phyloP scores from a whole-genome alignment of 768 basidiomycete genomes.

The Leccinum subgranulosum region DNA sequence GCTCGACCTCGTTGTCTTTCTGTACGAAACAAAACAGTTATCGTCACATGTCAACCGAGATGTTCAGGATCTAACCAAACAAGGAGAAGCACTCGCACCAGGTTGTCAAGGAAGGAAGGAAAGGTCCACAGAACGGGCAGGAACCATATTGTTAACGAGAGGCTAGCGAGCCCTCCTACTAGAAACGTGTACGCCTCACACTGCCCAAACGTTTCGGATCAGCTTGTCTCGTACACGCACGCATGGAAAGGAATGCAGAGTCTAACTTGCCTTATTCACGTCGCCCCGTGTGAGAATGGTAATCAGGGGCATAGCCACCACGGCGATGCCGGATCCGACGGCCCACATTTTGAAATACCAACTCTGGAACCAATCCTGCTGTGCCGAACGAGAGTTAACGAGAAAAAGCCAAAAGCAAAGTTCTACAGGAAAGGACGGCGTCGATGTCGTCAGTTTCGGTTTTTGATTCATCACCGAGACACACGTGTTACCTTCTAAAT shows the following conservation, averaged over 20 bases:
- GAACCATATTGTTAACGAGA: conserved; percentile 73
- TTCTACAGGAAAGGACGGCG: conserved; percentile 43
- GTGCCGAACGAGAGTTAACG: conserved; percentile 56
- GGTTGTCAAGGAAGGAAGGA: conserved; percentile 56
- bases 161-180: conserved; percentile 64
- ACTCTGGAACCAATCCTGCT: conserved; percentile 77
- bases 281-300: conserved; percentile 61
- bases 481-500: conserved; percentile 60
- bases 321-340: conserved; percentile 55
- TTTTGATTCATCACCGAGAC: not conserved
- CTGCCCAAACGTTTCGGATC: conserved; percentile 34
- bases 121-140: conserved; percentile 70
- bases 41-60: not conserved
- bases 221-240: not conserved
- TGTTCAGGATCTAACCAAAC: not conserved
- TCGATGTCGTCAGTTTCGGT: not conserved
- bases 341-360: conserved; percentile 74
- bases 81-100: conserved; percentile 39
- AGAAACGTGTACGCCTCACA: conserved; percentile 69
- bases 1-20: conserved; percentile 63
- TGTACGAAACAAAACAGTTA: conserved; percentile 21
- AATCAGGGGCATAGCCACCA: conserved; percentile 68
- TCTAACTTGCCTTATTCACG: conserved; percentile 49
- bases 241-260: not conserved
- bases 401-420: conserved; percentile 89